Percentiles rank a stretch among this genome's conserved stretches.
Evolutionary conservation across 2,329 filamentous ascomycete species (phyloP).

Genomic region (Ophiocordyceps camponoti-leonardi): DNA sequence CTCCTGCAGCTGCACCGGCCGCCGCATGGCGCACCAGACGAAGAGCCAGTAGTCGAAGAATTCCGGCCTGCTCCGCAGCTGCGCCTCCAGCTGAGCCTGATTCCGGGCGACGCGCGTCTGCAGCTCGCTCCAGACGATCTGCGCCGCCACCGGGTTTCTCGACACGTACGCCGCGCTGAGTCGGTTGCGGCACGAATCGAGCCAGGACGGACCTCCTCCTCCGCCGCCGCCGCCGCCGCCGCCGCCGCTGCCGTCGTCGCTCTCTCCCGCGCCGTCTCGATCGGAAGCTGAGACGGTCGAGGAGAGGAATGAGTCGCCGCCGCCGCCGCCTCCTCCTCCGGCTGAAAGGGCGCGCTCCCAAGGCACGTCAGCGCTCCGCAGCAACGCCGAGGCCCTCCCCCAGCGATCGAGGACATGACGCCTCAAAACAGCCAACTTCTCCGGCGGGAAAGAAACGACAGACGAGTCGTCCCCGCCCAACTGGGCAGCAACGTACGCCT

Average conservation of each 20-base stretch:
- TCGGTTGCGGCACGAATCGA: conserved; percentile 11
- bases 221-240: no score
- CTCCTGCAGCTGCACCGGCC: conserved; percentile 13
- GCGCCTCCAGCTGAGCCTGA: conserved; percentile 8
- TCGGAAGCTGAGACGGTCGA: no score
- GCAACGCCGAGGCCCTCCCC: conserved; percentile 8
- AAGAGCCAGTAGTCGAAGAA: conserved; percentile 23
- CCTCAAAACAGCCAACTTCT: conserved; percentile 7
- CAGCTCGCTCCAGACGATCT: conserved; percentile 17
- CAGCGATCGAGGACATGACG: conserved; percentile 14
- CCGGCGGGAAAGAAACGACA: conserved; percentile 4
- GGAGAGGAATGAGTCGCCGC: no score
- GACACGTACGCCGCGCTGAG: conserved; percentile 12
- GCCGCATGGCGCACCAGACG: conserved; percentile 19
- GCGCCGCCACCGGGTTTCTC: conserved; percentile 12
- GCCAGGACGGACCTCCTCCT: not conserved
- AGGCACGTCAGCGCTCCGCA: conserved; percentile 6
- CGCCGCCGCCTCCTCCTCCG: no score
- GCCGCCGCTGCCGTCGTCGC: not conserved
- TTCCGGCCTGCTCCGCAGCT: conserved; percentile 15
- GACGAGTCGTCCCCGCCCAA: conserved; percentile 3
- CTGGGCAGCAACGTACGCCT: conserved; percentile 6
- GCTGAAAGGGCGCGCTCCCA: conserved; percentile 4
- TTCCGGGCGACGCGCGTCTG: conserved; percentile 7
- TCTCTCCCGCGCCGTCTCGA: not conserved